phyloP scores from a whole-genome alignment of 495 filamentous ascomycete species.

The Daldinia bambusicola region DNA sequence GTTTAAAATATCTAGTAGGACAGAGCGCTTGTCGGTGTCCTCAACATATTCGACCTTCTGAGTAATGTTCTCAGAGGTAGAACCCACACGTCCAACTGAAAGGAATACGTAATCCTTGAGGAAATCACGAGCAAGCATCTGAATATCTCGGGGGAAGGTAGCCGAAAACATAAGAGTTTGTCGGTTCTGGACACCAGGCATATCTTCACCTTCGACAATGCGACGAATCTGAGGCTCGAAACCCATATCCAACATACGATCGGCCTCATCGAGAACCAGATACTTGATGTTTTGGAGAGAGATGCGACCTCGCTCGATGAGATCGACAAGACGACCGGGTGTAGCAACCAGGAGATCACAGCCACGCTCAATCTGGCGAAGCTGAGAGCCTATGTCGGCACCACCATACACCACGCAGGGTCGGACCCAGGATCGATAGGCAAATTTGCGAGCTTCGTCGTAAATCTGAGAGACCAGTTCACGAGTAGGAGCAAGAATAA shows the following conservation, averaged over 20 bases:
- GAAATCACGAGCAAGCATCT: constrained; percentile 98
- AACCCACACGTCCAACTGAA: constrained; percentile 97
- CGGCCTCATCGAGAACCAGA: constrained; percentile 97
- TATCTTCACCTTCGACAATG: constrained; percentile 97
- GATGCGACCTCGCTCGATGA: constrained; percentile 98
- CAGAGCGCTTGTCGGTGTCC: constrained; percentile 96
- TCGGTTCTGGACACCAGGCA: constrained; percentile 84
- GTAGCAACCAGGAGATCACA: constrained; percentile 98
- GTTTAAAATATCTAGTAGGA: constrained; percentile 95
- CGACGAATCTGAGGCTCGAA: constrained; percentile 99
- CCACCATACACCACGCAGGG: constrained; percentile 99
- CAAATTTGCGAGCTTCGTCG: constrained; percentile 97
- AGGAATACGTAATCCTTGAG: constrained; percentile 98
- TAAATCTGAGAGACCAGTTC: constrained; percentile 98
- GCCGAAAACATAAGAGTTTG: constrained; percentile 99
- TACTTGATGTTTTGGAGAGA: constrained; percentile 98
- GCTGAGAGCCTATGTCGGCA: constrained; percentile 96
- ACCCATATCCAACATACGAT: constrained; percentile 99
- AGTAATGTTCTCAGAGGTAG: constrained; percentile 99
- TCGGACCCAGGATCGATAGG: constrained; percentile 98
- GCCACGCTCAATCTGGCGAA: constrained; percentile 95
- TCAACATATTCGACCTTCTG: constrained; percentile 99
- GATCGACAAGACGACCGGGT: constrained; percentile 93
- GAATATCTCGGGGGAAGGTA: constrained; percentile 98
- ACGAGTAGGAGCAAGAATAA: constrained; percentile 95